Conservation (phyloP, 257 asterid genomes). For the Cruciata laevipes region DNA sequence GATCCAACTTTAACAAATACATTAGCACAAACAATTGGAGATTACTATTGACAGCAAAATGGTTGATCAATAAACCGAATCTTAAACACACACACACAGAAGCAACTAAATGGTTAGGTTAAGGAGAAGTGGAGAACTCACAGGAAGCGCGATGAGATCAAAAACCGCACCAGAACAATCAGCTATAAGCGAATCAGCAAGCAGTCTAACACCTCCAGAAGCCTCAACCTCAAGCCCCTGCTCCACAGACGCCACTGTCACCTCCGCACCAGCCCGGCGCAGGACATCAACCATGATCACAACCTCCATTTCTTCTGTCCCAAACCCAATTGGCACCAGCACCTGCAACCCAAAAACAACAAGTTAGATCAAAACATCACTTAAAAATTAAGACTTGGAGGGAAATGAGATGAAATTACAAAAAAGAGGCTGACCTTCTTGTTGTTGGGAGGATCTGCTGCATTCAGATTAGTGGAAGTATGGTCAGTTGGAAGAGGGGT, state of each 20-base stretch:
- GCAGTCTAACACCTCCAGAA: slow-evolving; percentile 70
- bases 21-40: not conserved
- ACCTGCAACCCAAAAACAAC: slow-evolving; percentile 34
- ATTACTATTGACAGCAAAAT: not conserved
- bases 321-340: slow-evolving; percentile 84
- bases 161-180: slow-evolving; percentile 52
- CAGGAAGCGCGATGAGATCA: slow-evolving; percentile 84
- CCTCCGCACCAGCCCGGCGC: slow-evolving; percentile 88
- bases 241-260: slow-evolving; percentile 91
- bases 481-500: slow-evolving; percentile 29
- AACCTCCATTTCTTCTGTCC: slow-evolving; percentile 95
- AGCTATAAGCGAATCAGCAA: slow-evolving; percentile 64
- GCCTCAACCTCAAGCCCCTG: slow-evolving; percentile 72
- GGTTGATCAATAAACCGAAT: not conserved
- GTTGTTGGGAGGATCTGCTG: slow-evolving; percentile 23
- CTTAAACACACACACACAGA: too few species aligned
- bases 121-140: slow-evolving; percentile 21
- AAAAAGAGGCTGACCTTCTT: slow-evolving; percentile 46
- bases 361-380: not conserved
- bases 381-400: too few species aligned
- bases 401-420: not conserved
- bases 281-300: slow-evolving; percentile 68
- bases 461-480: slow-evolving; percentile 18
- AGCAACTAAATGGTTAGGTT: not conserved
- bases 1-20: not conserved